phyloP scores from a whole-genome alignment of 495 filamentous ascomycete species.

The Xylaria sp. region DNA sequence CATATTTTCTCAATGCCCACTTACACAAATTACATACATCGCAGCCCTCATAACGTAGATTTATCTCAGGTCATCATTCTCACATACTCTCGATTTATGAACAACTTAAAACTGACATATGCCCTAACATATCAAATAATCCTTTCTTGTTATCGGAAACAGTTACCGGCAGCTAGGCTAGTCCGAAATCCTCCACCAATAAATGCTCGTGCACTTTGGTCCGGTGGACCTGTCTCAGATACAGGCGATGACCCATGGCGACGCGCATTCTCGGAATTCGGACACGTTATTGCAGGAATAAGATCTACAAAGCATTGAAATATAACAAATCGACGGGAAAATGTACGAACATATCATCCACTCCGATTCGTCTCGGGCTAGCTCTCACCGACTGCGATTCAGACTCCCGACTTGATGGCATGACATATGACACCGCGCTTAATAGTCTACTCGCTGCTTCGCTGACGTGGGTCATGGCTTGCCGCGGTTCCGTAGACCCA shows the following conservation, averaged over 20 bases:
- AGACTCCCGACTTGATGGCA: background rate
- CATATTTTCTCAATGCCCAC: background rate
- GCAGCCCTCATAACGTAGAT: background rate
- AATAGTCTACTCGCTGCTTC: background rate
- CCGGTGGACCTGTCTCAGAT: conserved; percentile 18
- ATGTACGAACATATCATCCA: background rate
- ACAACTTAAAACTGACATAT: background rate
- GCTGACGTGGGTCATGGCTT: background rate
- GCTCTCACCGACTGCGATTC: background rate
- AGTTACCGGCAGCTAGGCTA: background rate
- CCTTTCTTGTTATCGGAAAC: background rate
- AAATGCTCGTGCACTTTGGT: background rate
- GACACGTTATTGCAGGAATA: background rate
- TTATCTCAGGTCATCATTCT: background rate
- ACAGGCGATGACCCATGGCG: conserved; percentile 3
- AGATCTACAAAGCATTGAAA: background rate
- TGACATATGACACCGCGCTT: background rate
- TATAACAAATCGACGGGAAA: background rate
- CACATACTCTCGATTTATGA: background rate
- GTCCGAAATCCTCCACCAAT: conserved; percentile 16
- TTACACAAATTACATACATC: background rate
- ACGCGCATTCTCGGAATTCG: background rate
- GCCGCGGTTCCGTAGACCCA: background rate
- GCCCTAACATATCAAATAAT: background rate
- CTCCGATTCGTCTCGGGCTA: background rate